These are phyloP conservation scores for Alternaria novae-zelandiae DNA, from an alignment of 2,329 filamentous ascomycete genomes.

Conservation along the genomic window DNA sequence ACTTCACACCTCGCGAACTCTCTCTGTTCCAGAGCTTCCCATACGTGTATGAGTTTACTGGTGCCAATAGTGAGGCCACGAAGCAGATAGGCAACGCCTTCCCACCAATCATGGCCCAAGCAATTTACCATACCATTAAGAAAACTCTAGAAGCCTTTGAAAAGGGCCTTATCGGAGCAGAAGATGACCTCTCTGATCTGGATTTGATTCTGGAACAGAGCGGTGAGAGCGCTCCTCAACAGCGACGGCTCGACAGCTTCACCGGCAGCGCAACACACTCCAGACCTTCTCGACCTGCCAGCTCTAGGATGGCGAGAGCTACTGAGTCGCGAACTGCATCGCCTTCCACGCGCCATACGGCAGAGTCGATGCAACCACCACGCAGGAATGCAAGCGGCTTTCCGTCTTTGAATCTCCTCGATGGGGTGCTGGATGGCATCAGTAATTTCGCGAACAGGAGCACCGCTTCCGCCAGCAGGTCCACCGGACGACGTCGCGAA, in stretches of 20 bases:
- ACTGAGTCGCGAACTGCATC: not conserved
- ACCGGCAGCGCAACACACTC: not conserved
- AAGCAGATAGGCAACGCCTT: constrained; percentile 34
- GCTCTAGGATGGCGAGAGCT: not conserved
- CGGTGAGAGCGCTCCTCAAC: not conserved
- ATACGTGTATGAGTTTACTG: constrained; percentile 13
- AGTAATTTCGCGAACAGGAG: not conserved
- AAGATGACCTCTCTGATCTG: constrained; percentile 31
- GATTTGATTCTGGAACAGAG: not conserved
- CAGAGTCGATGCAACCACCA: not conserved
- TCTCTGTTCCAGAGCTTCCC: constrained; percentile 28
- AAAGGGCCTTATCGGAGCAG: constrained; percentile 27
- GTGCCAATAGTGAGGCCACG: constrained; percentile 1
- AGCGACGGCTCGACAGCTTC: not conserved
- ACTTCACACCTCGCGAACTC: constrained; percentile 27
- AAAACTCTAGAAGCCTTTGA: constrained; percentile 35
- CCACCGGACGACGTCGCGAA: not conserved
- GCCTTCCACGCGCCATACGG: not conserved
- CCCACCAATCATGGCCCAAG: constrained; percentile 22
- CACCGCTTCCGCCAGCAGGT: not conserved
- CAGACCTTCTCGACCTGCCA: not conserved
- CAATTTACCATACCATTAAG: constrained; percentile 1
- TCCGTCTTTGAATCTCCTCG: not conserved
- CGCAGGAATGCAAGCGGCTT: not conserved
- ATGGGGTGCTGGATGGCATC: not conserved